Percentiles rank a stretch among this genome's conserved stretches.
phyloP scores from a whole-genome alignment of 139 green algal species.

The Chlamydomonas sp. region DNA sequence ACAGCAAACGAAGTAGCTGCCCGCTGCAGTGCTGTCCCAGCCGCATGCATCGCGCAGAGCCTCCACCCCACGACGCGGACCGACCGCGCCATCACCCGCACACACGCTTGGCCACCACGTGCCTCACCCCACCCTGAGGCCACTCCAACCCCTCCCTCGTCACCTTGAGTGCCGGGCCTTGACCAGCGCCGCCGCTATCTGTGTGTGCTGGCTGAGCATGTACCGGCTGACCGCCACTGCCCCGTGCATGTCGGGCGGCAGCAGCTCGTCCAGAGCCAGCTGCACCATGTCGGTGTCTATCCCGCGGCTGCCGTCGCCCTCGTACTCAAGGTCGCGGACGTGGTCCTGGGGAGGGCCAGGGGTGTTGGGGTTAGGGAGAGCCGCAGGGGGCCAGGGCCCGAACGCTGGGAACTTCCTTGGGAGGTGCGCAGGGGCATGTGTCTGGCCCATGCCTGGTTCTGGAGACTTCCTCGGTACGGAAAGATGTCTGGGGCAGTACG shows the following conservation, averaged over 20 bases:
- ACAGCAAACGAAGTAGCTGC: too few species aligned
- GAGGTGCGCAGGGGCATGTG: too few species aligned
- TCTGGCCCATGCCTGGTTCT: too few species aligned
- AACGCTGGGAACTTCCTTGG: too few species aligned
- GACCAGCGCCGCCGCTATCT: constrained; percentile 19
- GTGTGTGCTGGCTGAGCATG: constrained; percentile 23
- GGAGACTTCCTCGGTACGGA: too few species aligned
- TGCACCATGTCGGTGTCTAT: constrained; percentile 25
- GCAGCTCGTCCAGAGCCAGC: constrained; percentile 37
- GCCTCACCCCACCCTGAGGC: not conserved
- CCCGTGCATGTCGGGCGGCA: not conserved
- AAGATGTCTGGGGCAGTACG: too few species aligned
- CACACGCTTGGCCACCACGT: not conserved
- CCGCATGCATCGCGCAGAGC: too few species aligned
- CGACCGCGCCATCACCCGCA: too few species aligned
- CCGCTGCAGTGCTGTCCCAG: too few species aligned
- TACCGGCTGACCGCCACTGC: constrained; percentile 3
- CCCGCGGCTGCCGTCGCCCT: not conserved
- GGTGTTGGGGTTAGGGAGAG: too few species aligned
- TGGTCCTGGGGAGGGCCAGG: constrained; percentile 8
- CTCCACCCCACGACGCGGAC: too few species aligned
- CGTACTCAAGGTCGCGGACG: constrained; percentile 16
- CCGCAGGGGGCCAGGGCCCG: too few species aligned
- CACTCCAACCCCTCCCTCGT: not conserved
- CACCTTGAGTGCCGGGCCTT: constrained; percentile 32